Percentiles rank a stretch among this genome's conserved stretches.
These are phyloP conservation scores for Boletus sp. DNA, from an alignment of 768 basidiomycete genomes.

Conservation along the genomic window DNA sequence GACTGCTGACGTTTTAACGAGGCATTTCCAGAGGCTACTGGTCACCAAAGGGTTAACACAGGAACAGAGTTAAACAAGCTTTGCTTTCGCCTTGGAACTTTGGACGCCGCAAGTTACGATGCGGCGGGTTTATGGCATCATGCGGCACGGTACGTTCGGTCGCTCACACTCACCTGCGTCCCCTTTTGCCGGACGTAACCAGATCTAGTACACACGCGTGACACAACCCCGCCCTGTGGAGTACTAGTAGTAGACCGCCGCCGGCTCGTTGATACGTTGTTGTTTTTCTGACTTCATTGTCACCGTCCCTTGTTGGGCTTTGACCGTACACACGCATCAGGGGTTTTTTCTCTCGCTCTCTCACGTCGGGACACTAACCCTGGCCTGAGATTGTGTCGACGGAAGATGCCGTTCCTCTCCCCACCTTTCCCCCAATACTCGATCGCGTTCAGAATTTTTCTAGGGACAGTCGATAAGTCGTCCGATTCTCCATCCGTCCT, in stretches of 20 bases:
- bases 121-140: neutral
- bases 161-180: no score
- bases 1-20: slow-evolving; percentile 2
- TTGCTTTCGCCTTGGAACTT: neutral
- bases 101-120: slow-evolving; percentile 7
- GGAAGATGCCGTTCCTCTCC: slow-evolving; percentile 4
- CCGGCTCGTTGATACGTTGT: slow-evolving; percentile 2
- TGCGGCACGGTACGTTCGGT: no score
- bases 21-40: neutral
- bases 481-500: neutral
- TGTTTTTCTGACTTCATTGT: neutral
- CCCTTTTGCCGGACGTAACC: no score
- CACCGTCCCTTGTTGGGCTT: slow-evolving; percentile 5
- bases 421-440: neutral
- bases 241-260: neutral
- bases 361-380: neutral
- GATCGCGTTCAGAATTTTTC: neutral
- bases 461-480: neutral
- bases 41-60: neutral
- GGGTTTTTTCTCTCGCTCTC: neutral
- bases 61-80: slow-evolving; percentile 6
- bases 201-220: no score
- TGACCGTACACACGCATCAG: neutral
- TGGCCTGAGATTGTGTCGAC: neutral
- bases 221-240: neutral